Conservation (phyloP, 2,329 filamentous ascomycete species). For the Neopestalotiopsis rosae region DNA sequence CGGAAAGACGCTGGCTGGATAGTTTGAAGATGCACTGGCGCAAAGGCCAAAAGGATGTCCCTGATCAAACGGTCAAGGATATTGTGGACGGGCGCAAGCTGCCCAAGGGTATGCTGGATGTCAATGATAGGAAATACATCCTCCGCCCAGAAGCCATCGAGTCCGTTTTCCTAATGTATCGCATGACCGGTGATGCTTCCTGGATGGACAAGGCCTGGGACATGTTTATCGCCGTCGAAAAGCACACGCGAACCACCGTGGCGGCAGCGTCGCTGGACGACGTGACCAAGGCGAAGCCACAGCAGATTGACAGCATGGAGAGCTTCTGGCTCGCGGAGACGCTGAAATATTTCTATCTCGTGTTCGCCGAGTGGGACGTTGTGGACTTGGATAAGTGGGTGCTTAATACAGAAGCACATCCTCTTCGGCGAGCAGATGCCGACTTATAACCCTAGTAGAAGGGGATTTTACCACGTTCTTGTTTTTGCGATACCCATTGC, state of each 20-base stretch:
- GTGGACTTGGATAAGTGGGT: slow-evolving; percentile 68
- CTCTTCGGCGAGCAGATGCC: slow-evolving; percentile 45
- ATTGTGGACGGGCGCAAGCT: slow-evolving; percentile 38
- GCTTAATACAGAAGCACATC: slow-evolving; percentile 63
- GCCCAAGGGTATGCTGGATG: slow-evolving; percentile 59
- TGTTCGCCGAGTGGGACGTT: slow-evolving; percentile 64
- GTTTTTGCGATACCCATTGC: slow-evolving; percentile 10
- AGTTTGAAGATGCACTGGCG: slow-evolving; percentile 34
- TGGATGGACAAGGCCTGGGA: slow-evolving; percentile 75
- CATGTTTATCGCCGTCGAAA: slow-evolving; percentile 72
- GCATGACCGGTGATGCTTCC: slow-evolving; percentile 69
- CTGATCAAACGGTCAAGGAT: slow-evolving; percentile 34
- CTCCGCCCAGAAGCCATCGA: slow-evolving; percentile 81
- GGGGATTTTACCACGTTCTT: neutral
- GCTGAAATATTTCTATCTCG: slow-evolving; percentile 70
- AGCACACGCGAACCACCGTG: slow-evolving; percentile 63
- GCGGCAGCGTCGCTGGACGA: slow-evolving; percentile 72
- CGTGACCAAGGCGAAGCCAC: slow-evolving; percentile 51
- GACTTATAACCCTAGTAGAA: neutral
- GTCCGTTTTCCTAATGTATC: slow-evolving; percentile 79
- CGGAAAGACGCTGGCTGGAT: slow-evolving; percentile 32
- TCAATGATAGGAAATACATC: slow-evolving; percentile 65
- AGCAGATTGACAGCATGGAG: slow-evolving; percentile 63
- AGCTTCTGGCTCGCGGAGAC: slow-evolving; percentile 77
- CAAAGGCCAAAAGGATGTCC: slow-evolving; percentile 26